phyloP scores from a whole-genome alignment of 108 stramenopile genomes.

The Conticribra guillardii region DNA sequence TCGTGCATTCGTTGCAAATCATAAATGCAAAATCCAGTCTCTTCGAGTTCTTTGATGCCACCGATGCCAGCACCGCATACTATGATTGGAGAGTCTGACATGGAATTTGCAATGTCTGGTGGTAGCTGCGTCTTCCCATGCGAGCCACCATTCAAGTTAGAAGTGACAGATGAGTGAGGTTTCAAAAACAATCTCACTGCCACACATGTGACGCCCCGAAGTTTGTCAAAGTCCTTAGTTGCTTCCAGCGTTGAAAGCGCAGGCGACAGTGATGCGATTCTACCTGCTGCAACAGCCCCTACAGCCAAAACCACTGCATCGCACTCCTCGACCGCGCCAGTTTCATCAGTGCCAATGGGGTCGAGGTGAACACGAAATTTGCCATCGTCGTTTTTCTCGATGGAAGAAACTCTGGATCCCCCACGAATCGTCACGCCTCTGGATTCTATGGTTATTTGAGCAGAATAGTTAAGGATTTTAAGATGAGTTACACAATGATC shows the following conservation, averaged over 20 bases:
- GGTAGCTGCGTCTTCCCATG: conserved; percentile 48
- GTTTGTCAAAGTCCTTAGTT: conserved; percentile 57
- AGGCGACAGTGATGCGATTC: conserved; percentile 54
- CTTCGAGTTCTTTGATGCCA: conserved; percentile 59
- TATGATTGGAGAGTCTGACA: conserved; percentile 77
- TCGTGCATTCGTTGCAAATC: conserved; percentile 83
- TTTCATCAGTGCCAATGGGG: conserved; percentile 26
- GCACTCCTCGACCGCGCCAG: conserved; percentile 41
- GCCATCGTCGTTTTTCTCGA: conserved; percentile 40
- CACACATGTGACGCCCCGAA: conserved; percentile 85
- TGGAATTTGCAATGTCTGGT: conserved; percentile 54
- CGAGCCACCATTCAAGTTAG: conserved; percentile 37
- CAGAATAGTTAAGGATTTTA: no score
- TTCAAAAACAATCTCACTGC: conserved; percentile 75
- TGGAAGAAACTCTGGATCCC: conserved; percentile 60
- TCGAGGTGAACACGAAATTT: conserved; percentile 27
- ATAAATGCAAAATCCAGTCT: conserved; percentile 87
- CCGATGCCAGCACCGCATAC: conserved; percentile 81
- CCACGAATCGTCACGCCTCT: conserved; percentile 62
- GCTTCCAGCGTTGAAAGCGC: conserved; percentile 47
- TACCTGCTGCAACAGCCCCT: conserved; percentile 65
- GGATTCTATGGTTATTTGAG: no score
- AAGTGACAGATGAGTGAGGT: conserved; percentile 29
- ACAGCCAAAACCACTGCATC: conserved; percentile 85
- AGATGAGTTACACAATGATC: no score